Evolutionary conservation across 345 rosid species (phyloP).

Genomic region (Acer saccharum): DNA sequence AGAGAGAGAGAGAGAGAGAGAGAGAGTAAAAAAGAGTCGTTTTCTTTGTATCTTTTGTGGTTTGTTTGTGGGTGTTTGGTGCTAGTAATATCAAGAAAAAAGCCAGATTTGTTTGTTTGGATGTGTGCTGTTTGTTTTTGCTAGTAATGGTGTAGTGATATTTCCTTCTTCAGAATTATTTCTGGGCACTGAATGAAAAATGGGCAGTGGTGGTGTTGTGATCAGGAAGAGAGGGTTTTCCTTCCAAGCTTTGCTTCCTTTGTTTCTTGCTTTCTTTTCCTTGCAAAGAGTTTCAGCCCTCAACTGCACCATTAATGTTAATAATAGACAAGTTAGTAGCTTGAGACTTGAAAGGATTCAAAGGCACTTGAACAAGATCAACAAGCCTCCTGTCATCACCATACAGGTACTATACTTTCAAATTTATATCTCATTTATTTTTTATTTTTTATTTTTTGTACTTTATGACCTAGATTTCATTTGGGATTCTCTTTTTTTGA

Average conservation of each 20-base stretch:
- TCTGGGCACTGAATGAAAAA: conserved; percentile 48
- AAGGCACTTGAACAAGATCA: conserved; percentile 74
- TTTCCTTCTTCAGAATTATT: background rate
- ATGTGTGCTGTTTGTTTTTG: conserved; percentile 17
- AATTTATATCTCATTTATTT: background rate
- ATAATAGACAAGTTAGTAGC: conserved; percentile 58
- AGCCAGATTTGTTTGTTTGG: conserved; percentile 18
- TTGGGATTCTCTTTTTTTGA: conserved; percentile 5
- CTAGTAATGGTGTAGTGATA: conserved; percentile 34
- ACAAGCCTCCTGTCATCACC: conserved; percentile 81
- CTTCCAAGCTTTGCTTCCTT: conserved; percentile 13
- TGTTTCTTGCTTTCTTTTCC: conserved; percentile 28
- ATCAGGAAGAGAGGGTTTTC: conserved; percentile 24
- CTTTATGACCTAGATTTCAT: background rate
- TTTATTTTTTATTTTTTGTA: background rate
- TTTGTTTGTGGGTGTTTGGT: conserved; percentile 31
- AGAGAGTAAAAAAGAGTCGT: conserved; percentile 26
- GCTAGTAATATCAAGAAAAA: conserved; percentile 18
- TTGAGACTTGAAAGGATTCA: conserved; percentile 80
- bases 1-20: conserved; percentile 7
- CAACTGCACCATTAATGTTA: conserved; percentile 43
- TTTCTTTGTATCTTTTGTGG: conserved; percentile 27
- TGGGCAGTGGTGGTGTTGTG: conserved; percentile 23
- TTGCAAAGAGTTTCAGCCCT: conserved; percentile 38
- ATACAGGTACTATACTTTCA: conserved; percentile 52